These are phyloP conservation scores for Coprinellus micaceus DNA, from an alignment of 768 basidiomycete species.

Conservation along the genomic window DNA sequence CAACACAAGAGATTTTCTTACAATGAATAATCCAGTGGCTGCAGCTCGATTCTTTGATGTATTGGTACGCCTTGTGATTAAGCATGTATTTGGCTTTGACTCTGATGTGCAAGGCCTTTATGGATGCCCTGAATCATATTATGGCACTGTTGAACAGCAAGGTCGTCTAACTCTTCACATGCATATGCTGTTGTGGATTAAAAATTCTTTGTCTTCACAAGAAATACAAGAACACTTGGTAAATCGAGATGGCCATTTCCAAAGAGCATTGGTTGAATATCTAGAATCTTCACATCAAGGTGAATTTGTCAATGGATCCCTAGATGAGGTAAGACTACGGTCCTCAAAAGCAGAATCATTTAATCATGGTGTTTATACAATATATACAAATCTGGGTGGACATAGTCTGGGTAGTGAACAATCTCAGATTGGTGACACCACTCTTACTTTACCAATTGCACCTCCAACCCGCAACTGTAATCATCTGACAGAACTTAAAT, in stretches of 20 bases:
- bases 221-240: slow-evolving; percentile 25
- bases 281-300: slow-evolving; percentile 30
- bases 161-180: slow-evolving; percentile 33
- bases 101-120: slow-evolving; percentile 20
- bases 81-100: slow-evolving; percentile 24
- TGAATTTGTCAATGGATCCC: slow-evolving; percentile 24
- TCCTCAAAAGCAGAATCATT: not conserved
- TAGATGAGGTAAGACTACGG: slow-evolving; percentile 12
- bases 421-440: slow-evolving; percentile 19
- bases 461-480: slow-evolving; percentile 14
- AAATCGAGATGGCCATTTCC: slow-evolving; percentile 21
- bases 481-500: not conserved
- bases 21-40: slow-evolving; percentile 22
- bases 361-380: not conserved
- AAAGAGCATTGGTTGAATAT: slow-evolving; percentile 24
- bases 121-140: slow-evolving; percentile 28
- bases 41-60: slow-evolving; percentile 30
- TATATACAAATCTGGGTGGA: not conserved
- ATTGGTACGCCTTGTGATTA: slow-evolving; percentile 27
- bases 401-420: not conserved
- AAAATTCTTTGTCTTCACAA: slow-evolving; percentile 22
- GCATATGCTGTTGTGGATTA: slow-evolving; percentile 34
- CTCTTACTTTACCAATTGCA: slow-evolving; percentile 17
- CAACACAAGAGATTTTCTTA: slow-evolving; percentile 6
- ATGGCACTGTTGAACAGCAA: slow-evolving; percentile 39